Conservation (phyloP, 176 grass and related monocot species). For the Oryza rufipogon region DNA sequence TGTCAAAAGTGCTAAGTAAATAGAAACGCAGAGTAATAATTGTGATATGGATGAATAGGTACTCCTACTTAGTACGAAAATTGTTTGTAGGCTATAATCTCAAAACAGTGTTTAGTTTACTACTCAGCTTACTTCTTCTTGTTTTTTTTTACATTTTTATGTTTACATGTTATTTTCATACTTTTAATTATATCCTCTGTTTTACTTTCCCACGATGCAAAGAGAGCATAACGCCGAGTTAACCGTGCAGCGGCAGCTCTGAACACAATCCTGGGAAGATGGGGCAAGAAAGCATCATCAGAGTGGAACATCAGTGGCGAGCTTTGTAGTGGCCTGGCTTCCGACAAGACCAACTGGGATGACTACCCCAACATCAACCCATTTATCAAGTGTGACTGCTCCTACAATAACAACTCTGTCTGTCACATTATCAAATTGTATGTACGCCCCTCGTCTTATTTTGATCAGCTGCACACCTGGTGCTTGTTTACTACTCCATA, state of each 20-base stretch:
- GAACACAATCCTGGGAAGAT: not conserved
- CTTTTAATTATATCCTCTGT: not conserved
- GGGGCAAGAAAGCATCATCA: not conserved
- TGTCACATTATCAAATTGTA: constrained; percentile 74
- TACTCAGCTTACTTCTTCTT: too few relatives aligned
- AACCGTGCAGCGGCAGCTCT: not conserved
- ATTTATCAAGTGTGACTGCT: constrained; percentile 43
- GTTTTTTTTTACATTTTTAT: too few relatives aligned
- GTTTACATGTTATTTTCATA: not conserved
- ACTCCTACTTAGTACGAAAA: too few relatives aligned
- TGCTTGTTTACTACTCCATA: not conserved
- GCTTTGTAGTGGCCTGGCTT: not conserved
- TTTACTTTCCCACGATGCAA: not conserved
- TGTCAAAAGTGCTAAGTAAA: too few relatives aligned
- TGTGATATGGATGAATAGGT: too few relatives aligned
- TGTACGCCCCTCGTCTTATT: not conserved
- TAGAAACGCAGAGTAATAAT: too few relatives aligned
- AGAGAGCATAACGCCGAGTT: not conserved
- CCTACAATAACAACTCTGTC: constrained; percentile 26
- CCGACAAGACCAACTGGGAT: not conserved
- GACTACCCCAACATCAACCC: not conserved
- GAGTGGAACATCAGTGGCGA: not conserved
- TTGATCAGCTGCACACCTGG: not conserved
- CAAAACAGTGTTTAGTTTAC: too few relatives aligned
- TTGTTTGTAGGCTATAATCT: too few relatives aligned